Evolutionary conservation across 1,284 basidiomycete genomes (phyloP).

Genomic region (Ganoderma lingzhi): DNA sequence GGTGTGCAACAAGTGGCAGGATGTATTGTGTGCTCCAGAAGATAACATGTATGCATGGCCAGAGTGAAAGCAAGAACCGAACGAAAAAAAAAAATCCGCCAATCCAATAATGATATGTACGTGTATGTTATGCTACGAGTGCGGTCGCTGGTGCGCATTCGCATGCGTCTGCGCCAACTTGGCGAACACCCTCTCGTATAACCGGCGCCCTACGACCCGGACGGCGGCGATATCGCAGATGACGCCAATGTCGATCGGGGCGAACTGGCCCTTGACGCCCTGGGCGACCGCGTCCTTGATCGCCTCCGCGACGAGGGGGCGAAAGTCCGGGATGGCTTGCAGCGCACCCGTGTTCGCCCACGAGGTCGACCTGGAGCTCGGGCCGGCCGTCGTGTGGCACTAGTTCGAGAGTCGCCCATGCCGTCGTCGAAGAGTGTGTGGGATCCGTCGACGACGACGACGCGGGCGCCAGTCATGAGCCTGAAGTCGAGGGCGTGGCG

Average conservation of each 20-base stretch:
- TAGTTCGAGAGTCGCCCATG: constrained; percentile 23
- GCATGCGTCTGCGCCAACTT: constrained; percentile 23
- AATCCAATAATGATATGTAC: constrained; percentile 4
- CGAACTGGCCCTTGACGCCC: constrained; percentile 51
- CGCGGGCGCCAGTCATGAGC: constrained; percentile 69
- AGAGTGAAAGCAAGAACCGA: background rate
- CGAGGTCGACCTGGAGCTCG: constrained; percentile 6
- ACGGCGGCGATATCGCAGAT: constrained; percentile 64
- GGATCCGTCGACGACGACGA: constrained; percentile 75
- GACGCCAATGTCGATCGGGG: constrained; percentile 66
- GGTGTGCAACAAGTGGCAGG: background rate
- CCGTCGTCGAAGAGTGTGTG: constrained; percentile 58
- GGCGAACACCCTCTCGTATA: constrained; percentile 47
- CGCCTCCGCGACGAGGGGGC: constrained; percentile 54
- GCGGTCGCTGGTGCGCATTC: background rate
- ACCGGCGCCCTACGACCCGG: constrained; percentile 52
- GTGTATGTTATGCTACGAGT: background rate
- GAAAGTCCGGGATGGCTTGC: constrained; percentile 69
- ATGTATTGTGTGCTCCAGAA: background rate
- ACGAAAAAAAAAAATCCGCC: background rate
- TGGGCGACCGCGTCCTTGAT: constrained; percentile 47
- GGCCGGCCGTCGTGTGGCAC: constrained; percentile 1
- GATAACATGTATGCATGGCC: background rate
- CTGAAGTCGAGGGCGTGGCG: constrained; percentile 83
- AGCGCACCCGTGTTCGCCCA: constrained; percentile 48